Base-by-base conservation (phyloP, 75 land plant species). In the Azolla pinnata region DNA sequence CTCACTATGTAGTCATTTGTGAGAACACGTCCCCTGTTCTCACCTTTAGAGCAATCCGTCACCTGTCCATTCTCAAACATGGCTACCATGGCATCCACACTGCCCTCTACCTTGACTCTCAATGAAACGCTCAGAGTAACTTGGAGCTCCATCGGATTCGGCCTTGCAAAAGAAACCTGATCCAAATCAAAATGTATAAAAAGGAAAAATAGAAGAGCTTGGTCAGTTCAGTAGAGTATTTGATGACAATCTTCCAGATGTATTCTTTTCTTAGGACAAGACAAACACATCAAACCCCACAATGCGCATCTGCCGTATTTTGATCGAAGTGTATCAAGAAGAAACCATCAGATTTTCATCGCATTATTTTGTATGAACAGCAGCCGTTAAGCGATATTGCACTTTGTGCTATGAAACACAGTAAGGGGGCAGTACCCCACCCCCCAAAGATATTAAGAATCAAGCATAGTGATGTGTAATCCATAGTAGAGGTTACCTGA, bases 1-100 rank as follows among this genome's bases (percentile, higher is more conserved):
- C 88, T 60, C 23, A 91, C 97, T 16, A 87, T 85, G 60, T 60
- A 83, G 60, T 91, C 97, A 62, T 88, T 84, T 26, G 80, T 47
- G 17, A 91, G 70, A 18, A 84, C 75, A 0, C 74, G 68, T 38
- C 88, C 97, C 63, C 74, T 80, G 76, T 91, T 91, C 70, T 80
- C 97, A 10, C 97, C 97, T 33, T 51, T 73, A 5, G 55, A 29
- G 61, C 79, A 75, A 42, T 82, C 78, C 2, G 88, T 91, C 48
- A 87, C 84, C 54, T 77, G 57, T 0, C 93, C 86, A 56, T 63
- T 87, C 63, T 91, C 83, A 68, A 79, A 88, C 10, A 91, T 61
- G 0, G 97, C 97, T 35, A 91, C 80, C 78, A 91, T 75, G 21
- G 88, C 56, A 52, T 88, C 79, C 29, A 75, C 74, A n/a, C 72